phyloP scores from a whole-genome alignment of 192 early-diverging fungal genomes.

The Allomyces arbusculus region DNA sequence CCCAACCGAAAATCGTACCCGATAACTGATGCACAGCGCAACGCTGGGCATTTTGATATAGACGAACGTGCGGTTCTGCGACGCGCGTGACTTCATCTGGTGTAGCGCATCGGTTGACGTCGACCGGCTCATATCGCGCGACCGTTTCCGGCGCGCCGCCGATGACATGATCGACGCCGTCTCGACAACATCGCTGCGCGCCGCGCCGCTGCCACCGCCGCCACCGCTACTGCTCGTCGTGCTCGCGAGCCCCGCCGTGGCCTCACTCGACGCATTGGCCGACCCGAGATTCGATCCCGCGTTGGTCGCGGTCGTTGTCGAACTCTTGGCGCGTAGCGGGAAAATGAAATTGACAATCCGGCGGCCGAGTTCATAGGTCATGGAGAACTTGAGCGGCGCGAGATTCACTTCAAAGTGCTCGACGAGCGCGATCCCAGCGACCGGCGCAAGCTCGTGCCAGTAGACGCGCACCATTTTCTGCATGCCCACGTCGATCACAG shows the following conservation, averaged over 20 bases:
- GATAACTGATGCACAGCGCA: conserved; percentile 66
- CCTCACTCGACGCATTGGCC: neutral
- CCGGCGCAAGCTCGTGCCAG: conserved; percentile 56
- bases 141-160: conserved; percentile 4
- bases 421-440: conserved; percentile 77
- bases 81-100: conserved; percentile 70
- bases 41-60: conserved; percentile 71
- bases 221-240: neutral
- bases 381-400: conserved; percentile 57
- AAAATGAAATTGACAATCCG: conserved; percentile 64
- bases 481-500: neutral
- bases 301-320: neutral
- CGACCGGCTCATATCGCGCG: neutral
- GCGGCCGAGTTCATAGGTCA: conserved; percentile 70
- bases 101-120: conserved; percentile 26
- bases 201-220: conserved; percentile 2
- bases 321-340: conserved; percentile 25
- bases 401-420: conserved; percentile 79
- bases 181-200: neutral
- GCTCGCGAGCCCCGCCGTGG: neutral
- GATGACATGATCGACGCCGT: no score
- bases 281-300: neutral
- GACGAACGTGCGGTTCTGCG: conserved; percentile 69
- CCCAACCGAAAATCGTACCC: conserved; percentile 3
- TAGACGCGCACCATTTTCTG: conserved; percentile 79